Conservation (phyloP, 2,329 filamentous ascomycete species). For the Tolypocladium tundrense region DNA sequence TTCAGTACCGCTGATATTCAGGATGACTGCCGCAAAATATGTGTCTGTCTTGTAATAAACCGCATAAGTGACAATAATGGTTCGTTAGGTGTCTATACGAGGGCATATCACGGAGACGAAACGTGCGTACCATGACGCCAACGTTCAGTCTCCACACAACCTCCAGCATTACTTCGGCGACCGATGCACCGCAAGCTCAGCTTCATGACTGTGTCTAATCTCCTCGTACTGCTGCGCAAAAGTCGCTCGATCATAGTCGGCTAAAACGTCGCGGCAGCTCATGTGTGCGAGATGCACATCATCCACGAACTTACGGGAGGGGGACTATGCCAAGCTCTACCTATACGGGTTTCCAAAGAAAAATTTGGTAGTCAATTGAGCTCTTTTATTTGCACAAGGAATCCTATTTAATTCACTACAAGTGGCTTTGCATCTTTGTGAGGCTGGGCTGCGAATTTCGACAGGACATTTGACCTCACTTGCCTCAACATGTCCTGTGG, state of each 20-base stretch:
- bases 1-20: constrained; percentile 7
- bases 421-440: too few relatives aligned
- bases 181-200: constrained; percentile 13
- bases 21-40: constrained; percentile 10
- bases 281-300: background rate
- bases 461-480: too few relatives aligned
- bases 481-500: too few relatives aligned
- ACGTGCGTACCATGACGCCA: constrained; percentile 8
- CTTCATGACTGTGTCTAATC: constrained; percentile 5
- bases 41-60: constrained; percentile 11
- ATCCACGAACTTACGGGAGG: background rate
- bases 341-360: too few relatives aligned
- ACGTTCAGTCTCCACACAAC: constrained; percentile 13
- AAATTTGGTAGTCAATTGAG: too few relatives aligned
- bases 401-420: too few relatives aligned
- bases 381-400: too few relatives aligned
- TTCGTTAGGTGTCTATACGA: too few relatives aligned
- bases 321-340: background rate
- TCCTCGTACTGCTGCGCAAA: background rate
- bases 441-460: too few relatives aligned
- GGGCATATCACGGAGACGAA: background rate
- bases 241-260: background rate
- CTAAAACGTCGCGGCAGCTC: background rate
- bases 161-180: constrained; percentile 14
- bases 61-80: constrained; percentile 9